A percentile compares a stretch with the other conserved stretches of the same genome.
Evolutionary conservation across 1,139 yeast genomes (phyloP).

Genomic region (Yamadazyma conglobata): DNA sequence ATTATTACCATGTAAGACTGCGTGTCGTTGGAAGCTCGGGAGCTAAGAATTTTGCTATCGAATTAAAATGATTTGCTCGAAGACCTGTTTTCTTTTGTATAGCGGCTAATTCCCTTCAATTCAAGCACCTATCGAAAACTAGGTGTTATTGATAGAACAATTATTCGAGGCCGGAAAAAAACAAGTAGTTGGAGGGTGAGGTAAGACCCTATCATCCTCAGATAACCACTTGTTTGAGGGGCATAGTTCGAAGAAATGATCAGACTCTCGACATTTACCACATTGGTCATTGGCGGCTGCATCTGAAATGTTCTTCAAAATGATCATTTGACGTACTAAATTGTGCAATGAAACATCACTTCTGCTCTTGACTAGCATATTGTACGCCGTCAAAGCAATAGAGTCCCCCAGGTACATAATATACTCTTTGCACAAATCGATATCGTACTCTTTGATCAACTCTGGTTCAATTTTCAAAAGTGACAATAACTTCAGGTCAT

Average conservation of each 20-base stretch:
- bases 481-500: conserved; percentile 1
- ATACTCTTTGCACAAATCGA: conserved; percentile 5
- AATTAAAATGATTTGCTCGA: too few relatives aligned
- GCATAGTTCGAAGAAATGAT: conserved; percentile 1
- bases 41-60: too few relatives aligned
- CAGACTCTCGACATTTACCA: conserved; percentile 2
- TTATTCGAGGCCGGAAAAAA: too few relatives aligned
- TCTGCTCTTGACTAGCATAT: conserved; percentile 3
- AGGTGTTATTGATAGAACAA: too few relatives aligned
- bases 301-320: conserved; percentile 1
- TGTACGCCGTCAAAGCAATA: conserved; percentile 3
- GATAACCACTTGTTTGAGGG: not conserved
- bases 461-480: not conserved
- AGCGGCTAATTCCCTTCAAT: too few relatives aligned
- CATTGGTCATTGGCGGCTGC: conserved; percentile 3
- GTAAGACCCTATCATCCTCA: not conserved
- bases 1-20: too few relatives aligned
- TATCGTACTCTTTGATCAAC: conserved; percentile 1
- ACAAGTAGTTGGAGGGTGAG: not conserved
- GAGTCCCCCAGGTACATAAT: conserved; percentile 4
- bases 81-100: too few relatives aligned
- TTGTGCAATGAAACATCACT: not conserved
- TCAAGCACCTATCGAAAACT: too few relatives aligned
- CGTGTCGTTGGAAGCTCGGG: too few relatives aligned
- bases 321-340: conserved; percentile 1